A percentile compares a stretch with the other conserved stretches of the same genome.
These are phyloP conservation scores for Ophiostoma australiae DNA, from an alignment of 2,329 filamentous ascomycete genomes.

Conservation along the genomic window DNA sequence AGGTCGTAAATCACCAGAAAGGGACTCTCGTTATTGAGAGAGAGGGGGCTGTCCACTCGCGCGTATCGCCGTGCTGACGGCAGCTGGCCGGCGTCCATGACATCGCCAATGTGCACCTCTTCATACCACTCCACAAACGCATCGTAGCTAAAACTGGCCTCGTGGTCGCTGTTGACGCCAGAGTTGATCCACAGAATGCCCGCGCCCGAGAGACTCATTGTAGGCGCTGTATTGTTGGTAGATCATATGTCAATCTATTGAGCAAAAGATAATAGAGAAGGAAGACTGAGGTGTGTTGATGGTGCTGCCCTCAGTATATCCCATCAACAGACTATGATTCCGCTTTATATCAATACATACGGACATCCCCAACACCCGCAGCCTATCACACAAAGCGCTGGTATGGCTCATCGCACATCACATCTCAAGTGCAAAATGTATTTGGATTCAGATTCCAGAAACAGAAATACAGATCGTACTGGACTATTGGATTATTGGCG, in stretches of 20 bases:
- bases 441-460: too few relatives aligned
- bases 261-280: too few relatives aligned
- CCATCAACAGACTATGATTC: too few relatives aligned
- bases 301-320: too few relatives aligned
- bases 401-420: background rate
- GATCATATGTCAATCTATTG: too few relatives aligned
- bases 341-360: background rate
- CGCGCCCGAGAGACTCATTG: background rate
- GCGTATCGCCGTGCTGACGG: slow-evolving; percentile 27
- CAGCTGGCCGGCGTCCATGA: slow-evolving; percentile 27
- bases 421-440: background rate
- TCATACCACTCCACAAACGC: slow-evolving; percentile 28
- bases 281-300: too few relatives aligned
- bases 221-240: background rate
- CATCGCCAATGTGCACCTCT: slow-evolving; percentile 29
- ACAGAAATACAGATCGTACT: too few relatives aligned
- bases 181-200: slow-evolving; percentile 3
- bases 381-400: background rate
- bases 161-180: background rate
- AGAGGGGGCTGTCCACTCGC: background rate
- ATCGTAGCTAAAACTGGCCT: slow-evolving; percentile 21
- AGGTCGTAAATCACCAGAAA: slow-evolving; percentile 26
- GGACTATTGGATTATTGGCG: too few relatives aligned
- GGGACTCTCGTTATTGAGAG: slow-evolving; percentile 1
- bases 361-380: background rate